Evolutionary conservation across 2,329 filamentous ascomycete genomes (phyloP), one percentile per base, ranked within the genome.

Genomic region (Elsinoe batatas): DNA sequence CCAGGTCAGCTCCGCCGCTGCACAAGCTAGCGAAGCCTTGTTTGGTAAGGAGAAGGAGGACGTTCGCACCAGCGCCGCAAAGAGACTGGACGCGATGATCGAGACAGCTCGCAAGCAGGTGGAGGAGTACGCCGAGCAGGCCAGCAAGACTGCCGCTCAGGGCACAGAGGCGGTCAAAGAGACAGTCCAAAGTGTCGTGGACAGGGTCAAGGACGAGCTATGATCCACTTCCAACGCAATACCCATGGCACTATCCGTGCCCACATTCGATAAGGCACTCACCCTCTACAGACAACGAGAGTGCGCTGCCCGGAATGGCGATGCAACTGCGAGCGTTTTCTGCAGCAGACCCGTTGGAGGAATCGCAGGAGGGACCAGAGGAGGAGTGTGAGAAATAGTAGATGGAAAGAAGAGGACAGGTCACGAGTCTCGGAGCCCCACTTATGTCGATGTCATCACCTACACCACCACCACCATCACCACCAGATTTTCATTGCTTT

Each of bases 1-100:
- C 60, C 74, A 67, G 58, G 71, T 76, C 10, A 71, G 68, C 60
- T 71, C 67, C 59, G 68, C 67, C 10, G 67, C 71, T 18, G 64
- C 37, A n/a, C 33, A 37, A 30, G 53, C 40, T 8, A 55, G 53
- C 17, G 38, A 55, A 13, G 32, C 42, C 11, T 4, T 47, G 8
- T 55, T 55, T 32, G 53, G 53, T 1, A 30, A 20, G 53, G 53
- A 55, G 42, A 44, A 44, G 12, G 40, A 42, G 30, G 40, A 26
- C 13, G 53, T 35, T n/a, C 15, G 38, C 4, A 30, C 43, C 20
- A 55, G 53, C 35, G 53, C 53, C 13, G 40, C 37, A 8, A 37
- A 55, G 38, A 13, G 53, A 13, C 33, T 55, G 13, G 53, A 55
- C 20, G 53, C 11, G 13, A 44, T 44, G 32, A 37, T 55, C 32